Percentiles rank a stretch among this genome's conserved stretches.
Evolutionary conservation across 2,329 filamentous ascomycete genomes (phyloP).

Genomic region (Penicillium polonicum): DNA sequence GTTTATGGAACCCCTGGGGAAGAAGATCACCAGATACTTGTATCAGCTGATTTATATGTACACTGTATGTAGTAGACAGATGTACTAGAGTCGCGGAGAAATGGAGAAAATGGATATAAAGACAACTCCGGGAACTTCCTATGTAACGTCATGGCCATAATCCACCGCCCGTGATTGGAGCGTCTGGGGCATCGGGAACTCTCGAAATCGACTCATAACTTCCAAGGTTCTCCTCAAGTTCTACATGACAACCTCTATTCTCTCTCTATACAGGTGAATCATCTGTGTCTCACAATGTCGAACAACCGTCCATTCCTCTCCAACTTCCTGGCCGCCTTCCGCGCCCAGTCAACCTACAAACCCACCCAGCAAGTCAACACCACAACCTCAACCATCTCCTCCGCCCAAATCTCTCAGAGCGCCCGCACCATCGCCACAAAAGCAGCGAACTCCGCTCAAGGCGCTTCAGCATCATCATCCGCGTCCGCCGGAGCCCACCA

Average conservation of each 20-base stretch:
- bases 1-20: neutral
- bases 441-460: slow-evolving; percentile 26
- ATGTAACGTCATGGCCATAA: slow-evolving; percentile 23
- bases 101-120: neutral
- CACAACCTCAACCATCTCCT: slow-evolving; percentile 34
- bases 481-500: slow-evolving; percentile 14
- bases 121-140: slow-evolving; percentile 19
- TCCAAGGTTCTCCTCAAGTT: neutral
- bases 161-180: slow-evolving; percentile 21
- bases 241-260: slow-evolving; percentile 1
- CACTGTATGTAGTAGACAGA: neutral
- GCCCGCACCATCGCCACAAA: slow-evolving; percentile 52
- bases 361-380: slow-evolving; percentile 42
- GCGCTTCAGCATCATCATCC: slow-evolving; percentile 4
- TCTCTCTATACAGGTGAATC: neutral
- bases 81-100: neutral
- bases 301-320: slow-evolving; percentile 66
- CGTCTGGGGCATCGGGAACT: slow-evolving; percentile 4
- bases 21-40: neutral
- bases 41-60: neutral
- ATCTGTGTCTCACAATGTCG: slow-evolving; percentile 50
- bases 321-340: slow-evolving; percentile 66
- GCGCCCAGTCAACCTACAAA: slow-evolving; percentile 63
- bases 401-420: slow-evolving; percentile 42
- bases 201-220: slow-evolving; percentile 13